These are phyloP conservation scores for Corymbia calophylla DNA, from an alignment of 441 rosid genomes.

Conservation along the genomic window DNA sequence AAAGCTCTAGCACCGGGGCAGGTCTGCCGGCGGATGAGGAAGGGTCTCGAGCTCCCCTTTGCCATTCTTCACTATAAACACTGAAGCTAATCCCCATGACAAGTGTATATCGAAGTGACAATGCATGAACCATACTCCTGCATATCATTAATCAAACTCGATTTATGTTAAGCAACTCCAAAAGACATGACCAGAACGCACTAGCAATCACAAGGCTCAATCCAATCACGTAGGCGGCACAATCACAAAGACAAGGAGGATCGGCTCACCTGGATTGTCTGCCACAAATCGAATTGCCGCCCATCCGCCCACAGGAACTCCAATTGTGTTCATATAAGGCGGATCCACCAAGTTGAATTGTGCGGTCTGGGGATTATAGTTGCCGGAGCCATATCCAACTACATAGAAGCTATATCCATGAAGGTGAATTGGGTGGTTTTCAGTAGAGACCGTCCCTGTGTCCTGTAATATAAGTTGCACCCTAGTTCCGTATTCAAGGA, in stretches of 20 bases:
- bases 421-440: slow-evolving; percentile 90
- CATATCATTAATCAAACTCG: not conserved
- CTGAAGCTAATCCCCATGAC: slow-evolving; percentile 76
- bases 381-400: slow-evolving; percentile 62
- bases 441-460: slow-evolving; percentile 61
- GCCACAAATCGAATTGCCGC: slow-evolving; percentile 74
- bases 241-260: not conserved
- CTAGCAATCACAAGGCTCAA: not conserved
- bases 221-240: not conserved
- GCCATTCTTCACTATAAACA: slow-evolving; percentile 66
- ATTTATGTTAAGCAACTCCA: not conserved
- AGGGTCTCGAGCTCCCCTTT: slow-evolving; percentile 43
- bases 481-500: slow-evolving; percentile 59
- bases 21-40: slow-evolving; percentile 70
- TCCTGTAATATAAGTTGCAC: slow-evolving; percentile 74
- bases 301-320: slow-evolving; percentile 93
- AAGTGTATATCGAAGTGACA: slow-evolving; percentile 77
- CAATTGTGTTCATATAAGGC: slow-evolving; percentile 79
- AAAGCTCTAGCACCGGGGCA: slow-evolving; percentile 56
- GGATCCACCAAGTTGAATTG: slow-evolving; percentile 66
- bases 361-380: slow-evolving; percentile 43
- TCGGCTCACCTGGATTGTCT: slow-evolving; percentile 65
- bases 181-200: not conserved
- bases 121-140: slow-evolving; percentile 86
- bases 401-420: slow-evolving; percentile 90